phyloP scores from a whole-genome alignment of 1,284 basidiomycete species.

The Cryptococcus jaspeensis region DNA sequence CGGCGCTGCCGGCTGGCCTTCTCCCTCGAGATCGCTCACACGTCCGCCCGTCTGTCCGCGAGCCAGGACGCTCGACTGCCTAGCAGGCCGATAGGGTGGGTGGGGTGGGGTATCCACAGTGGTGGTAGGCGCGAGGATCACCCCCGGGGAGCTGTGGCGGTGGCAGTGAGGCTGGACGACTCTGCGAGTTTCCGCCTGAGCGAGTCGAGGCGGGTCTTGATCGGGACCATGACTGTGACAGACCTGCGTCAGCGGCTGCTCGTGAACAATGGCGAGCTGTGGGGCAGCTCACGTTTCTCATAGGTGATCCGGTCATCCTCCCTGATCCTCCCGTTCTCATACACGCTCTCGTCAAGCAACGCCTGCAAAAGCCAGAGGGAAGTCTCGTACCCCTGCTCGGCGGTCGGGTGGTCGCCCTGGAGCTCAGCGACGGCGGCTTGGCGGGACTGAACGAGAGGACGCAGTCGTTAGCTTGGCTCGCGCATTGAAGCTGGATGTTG shows the following conservation, averaged over 20 bases:
- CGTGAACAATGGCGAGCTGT: not conserved
- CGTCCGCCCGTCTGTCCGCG: not conserved
- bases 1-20: too few relatives aligned
- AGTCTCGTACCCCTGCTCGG: slow-evolving; percentile 91
- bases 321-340: slow-evolving; percentile 75
- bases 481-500: not conserved
- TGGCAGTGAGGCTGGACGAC: not conserved
- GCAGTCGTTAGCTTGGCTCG: slow-evolving; percentile 55
- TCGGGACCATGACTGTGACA: slow-evolving; percentile 27
- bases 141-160: not conserved
- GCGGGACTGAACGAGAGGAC: slow-evolving; percentile 71
- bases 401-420: slow-evolving; percentile 69
- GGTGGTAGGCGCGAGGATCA: not conserved
- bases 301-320: slow-evolving; percentile 81
- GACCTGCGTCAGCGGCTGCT: not conserved
- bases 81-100: not conserved
- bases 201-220: slow-evolving; percentile 27
- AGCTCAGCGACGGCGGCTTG: slow-evolving; percentile 89
- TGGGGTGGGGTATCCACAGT: not conserved
- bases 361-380: slow-evolving; percentile 89
- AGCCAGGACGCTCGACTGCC: not conserved
- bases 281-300: slow-evolving; percentile 67
- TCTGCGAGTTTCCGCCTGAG: slow-evolving; percentile 28
- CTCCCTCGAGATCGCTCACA: too few relatives aligned
- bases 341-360: slow-evolving; percentile 83